A percentile compares a stretch with the other conserved stretches of the same genome.
Evolutionary conservation across 106 monocot genomes (phyloP).

Genomic region (Allium fistulosum): DNA sequence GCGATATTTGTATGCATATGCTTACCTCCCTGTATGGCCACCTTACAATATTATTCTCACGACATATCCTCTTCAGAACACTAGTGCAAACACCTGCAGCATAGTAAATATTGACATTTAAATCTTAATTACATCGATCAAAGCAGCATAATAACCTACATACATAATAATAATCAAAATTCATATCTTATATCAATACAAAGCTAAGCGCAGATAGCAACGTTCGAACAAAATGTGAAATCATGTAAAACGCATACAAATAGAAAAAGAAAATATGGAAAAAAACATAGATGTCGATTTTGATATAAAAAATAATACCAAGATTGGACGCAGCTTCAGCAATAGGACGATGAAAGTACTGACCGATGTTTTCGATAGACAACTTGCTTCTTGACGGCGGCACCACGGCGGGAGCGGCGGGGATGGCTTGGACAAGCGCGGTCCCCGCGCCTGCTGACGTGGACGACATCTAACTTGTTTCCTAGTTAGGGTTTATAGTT

Average conservation of each 20-base stretch:
- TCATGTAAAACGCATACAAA: neutral
- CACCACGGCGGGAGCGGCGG: conserved; percentile 5
- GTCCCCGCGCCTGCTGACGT: neutral
- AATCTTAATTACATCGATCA: neutral
- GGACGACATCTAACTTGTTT: neutral
- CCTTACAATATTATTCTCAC: conserved; percentile 64
- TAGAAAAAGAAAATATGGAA: neutral
- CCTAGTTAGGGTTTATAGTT: too few relatives aligned
- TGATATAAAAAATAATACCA: conserved; percentile 18
- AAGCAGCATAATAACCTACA: neutral
- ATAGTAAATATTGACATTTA: neutral
- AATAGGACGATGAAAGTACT: conserved; percentile 67
- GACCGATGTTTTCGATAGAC: conserved; percentile 59
- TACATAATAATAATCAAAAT: neutral
- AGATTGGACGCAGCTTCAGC: conserved; percentile 69
- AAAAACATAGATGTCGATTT: neutral
- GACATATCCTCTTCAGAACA: conserved; percentile 88
- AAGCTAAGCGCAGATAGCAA: neutral
- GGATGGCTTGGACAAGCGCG: neutral
- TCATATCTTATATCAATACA: neutral
- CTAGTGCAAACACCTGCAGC: conserved; percentile 72
- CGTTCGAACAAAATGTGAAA: neutral
- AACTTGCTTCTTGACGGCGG: conserved; percentile 14
- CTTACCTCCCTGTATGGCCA: conserved; percentile 86
- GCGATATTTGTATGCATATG: too few relatives aligned